Conservation (phyloP, 129 eudicot genomes). For the Centaurea solstitialis region DNA sequence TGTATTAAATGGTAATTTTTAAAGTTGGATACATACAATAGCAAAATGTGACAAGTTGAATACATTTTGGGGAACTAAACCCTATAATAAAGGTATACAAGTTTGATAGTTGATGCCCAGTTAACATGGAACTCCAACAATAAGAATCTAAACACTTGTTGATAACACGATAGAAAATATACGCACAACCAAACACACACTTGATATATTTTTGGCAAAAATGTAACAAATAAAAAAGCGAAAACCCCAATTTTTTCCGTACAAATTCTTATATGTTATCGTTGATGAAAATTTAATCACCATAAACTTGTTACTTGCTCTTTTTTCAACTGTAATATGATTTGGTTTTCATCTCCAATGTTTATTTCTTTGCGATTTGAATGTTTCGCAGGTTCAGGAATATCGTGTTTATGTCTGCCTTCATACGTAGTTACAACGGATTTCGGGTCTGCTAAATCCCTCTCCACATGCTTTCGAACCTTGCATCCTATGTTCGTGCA, state of each 20-base stretch:
- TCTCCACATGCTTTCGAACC: conserved; percentile 94
- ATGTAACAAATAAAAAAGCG: neutral
- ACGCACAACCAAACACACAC: neutral
- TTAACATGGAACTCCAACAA: neutral
- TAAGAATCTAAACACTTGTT: neutral
- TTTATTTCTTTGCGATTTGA: conserved; percentile 32
- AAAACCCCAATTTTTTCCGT: neutral
- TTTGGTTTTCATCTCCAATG: conserved; percentile 39
- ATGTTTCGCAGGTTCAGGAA: conserved; percentile 44
- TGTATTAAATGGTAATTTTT: too few relatives aligned
- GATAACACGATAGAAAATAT: neutral
- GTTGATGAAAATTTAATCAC: neutral
- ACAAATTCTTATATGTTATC: neutral
- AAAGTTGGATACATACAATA: too few relatives aligned
- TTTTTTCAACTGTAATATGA: conserved; percentile 51
- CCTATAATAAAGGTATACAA: too few relatives aligned
- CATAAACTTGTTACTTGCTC: conserved; percentile 28
- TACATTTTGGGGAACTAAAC: too few relatives aligned
- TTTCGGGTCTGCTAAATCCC: conserved; percentile 69
- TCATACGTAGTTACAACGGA: conserved; percentile 89
- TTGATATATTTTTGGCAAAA: neutral
- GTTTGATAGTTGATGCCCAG: neutral
- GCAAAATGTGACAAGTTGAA: too few relatives aligned
- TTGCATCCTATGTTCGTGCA: conserved; percentile 84
- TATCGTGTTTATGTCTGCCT: conserved; percentile 86